phyloP scores from a whole-genome alignment of 2,329 filamentous ascomycete genomes.

The Colletotrichum chlorophyti region DNA sequence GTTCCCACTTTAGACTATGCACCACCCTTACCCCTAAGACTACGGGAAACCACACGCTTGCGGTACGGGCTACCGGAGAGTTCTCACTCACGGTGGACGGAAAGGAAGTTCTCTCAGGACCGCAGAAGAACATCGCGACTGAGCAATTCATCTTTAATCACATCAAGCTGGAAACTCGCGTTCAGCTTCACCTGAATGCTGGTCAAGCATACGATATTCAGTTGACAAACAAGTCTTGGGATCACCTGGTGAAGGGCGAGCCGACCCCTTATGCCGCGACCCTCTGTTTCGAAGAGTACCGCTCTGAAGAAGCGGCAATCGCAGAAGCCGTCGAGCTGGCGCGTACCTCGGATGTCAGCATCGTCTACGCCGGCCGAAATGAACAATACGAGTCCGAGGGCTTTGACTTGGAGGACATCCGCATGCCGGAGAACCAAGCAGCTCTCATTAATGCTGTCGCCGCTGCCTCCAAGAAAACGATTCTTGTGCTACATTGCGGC shows the following conservation, averaged over 20 bases:
- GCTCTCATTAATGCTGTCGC: constrained; percentile 27
- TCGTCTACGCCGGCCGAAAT: constrained; percentile 27
- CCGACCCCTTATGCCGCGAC: constrained; percentile 23
- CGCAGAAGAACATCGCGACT: constrained; percentile 22
- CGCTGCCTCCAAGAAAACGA: constrained; percentile 2
- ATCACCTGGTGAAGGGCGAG: constrained; percentile 16
- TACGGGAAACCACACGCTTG: constrained; percentile 27
- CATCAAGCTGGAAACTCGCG: constrained; percentile 27
- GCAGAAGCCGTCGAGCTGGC: constrained; percentile 19
- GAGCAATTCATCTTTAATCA: constrained; percentile 33
- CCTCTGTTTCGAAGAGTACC: constrained; percentile 21
- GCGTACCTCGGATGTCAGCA: constrained; percentile 13
- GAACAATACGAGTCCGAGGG: constrained; percentile 29
- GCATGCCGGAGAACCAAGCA: constrained; percentile 24
- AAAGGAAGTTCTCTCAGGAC: constrained; percentile 19
- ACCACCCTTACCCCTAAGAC: constrained; percentile 23
- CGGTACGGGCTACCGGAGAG: constrained; percentile 24
- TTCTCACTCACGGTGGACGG: constrained; percentile 26
- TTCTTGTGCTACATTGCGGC: constrained; percentile 22
- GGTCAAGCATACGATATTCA: constrained; percentile 22
- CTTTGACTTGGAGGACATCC: constrained; percentile 23
- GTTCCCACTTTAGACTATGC: constrained; percentile 25
- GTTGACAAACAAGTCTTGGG: constrained; percentile 21
- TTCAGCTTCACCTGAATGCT: constrained; percentile 17
- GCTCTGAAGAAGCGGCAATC: constrained; percentile 17